phyloP scores from a whole-genome alignment of 768 basidiomycete genomes.

The Phaffia tasmanica region DNA sequence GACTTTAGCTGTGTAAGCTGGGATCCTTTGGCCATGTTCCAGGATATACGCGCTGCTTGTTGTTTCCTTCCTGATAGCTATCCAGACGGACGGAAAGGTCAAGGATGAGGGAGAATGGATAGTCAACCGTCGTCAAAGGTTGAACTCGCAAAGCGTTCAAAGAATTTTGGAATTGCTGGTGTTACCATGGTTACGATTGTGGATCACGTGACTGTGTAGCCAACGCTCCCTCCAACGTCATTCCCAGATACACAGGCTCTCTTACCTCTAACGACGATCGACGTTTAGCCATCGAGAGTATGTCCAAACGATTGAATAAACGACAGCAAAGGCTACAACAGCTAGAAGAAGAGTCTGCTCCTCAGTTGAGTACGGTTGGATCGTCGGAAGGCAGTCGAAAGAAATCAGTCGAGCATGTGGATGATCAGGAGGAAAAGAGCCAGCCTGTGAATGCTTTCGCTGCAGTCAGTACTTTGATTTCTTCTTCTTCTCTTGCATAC shows the following conservation, averaged over 20 bases:
- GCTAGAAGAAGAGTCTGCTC: slow-evolving; percentile 8
- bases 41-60: too few species aligned
- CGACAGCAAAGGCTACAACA: slow-evolving; percentile 13
- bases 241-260: neutral
- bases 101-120: neutral
- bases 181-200: too few species aligned
- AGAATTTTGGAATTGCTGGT: too few species aligned
- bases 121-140: too few species aligned
- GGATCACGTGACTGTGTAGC: too few species aligned
- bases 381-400: neutral
- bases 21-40: slow-evolving; percentile 41
- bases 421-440: slow-evolving; percentile 11
- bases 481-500: neutral
- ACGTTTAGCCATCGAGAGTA: neutral
- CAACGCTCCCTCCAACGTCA: too few species aligned
- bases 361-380: neutral
- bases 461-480: slow-evolving; percentile 1
- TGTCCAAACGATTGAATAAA: slow-evolving; percentile 24
- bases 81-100: neutral
- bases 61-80: too few species aligned
- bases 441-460: slow-evolving; percentile 13
- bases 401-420: slow-evolving; percentile 23
- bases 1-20: slow-evolving; percentile 84
- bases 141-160: too few species aligned
- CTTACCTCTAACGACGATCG: neutral